Conservation (phyloP, 225 moss, liverwort and hornwort genomes). For the Pleurozium schreberi region DNA sequence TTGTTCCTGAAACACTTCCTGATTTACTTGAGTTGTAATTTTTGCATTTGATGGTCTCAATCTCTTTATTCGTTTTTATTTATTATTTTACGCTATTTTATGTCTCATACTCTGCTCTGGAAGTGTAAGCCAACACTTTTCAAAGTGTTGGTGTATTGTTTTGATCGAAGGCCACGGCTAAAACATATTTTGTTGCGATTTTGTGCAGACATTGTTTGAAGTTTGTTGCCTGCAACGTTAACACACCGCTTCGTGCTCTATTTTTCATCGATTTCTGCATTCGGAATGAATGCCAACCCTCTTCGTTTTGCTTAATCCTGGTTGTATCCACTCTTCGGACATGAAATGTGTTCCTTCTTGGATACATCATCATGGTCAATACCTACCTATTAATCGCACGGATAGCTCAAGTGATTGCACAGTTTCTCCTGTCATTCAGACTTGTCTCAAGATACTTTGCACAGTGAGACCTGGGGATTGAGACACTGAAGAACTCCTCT, state of each 20-base stretch:
- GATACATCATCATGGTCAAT: conserved; percentile 31
- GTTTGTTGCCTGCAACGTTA: background rate
- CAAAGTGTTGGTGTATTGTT: background rate
- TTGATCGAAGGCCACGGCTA: background rate
- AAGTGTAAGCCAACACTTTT: background rate
- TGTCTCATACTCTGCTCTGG: background rate
- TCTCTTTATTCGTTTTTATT: background rate
- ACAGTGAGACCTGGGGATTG: conserved; percentile 44
- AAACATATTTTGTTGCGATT: background rate
- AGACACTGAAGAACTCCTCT: background rate
- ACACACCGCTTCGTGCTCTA: background rate
- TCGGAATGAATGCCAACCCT: conserved; percentile 33
- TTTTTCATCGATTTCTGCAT: background rate
- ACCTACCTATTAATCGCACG: conserved; percentile 23
- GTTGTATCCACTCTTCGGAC: conserved; percentile 13
- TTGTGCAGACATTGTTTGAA: background rate
- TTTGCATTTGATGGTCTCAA: background rate
- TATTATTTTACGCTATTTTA: background rate
- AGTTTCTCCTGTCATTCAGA: conserved; percentile 36
- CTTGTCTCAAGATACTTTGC: conserved; percentile 40
- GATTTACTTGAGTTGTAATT: background rate
- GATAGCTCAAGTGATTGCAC: conserved; percentile 29
- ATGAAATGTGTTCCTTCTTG: conserved; percentile 46
- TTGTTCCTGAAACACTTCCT: background rate
- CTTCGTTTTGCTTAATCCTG: conserved; percentile 17